phyloP scores from a whole-genome alignment of 2,329 filamentous ascomycete genomes.

The Cercospora citrullina region DNA sequence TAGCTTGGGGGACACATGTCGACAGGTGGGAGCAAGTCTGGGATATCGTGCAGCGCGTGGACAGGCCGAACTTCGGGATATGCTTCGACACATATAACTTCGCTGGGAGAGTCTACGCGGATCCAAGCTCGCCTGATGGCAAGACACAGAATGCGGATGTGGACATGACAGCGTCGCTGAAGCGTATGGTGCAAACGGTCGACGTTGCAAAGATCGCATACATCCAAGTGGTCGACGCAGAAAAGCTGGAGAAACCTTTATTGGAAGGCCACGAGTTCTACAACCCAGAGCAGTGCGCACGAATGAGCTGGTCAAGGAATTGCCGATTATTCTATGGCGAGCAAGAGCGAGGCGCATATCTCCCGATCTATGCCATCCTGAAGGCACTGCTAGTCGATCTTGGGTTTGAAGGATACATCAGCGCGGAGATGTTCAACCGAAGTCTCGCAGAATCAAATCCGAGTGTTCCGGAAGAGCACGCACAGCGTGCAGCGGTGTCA shows the following conservation, averaged over 20 bases:
- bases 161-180: constrained; percentile 57
- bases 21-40: constrained; percentile 72
- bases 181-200: constrained; percentile 55
- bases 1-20: constrained; percentile 70
- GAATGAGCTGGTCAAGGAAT: constrained; percentile 80
- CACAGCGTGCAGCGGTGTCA: constrained; percentile 51
- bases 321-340: constrained; percentile 69
- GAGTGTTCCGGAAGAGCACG: constrained; percentile 57
- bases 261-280: constrained; percentile 59
- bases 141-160: constrained; percentile 57
- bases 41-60: constrained; percentile 65
- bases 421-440: constrained; percentile 68
- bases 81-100: constrained; percentile 81
- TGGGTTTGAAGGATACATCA: constrained; percentile 69
- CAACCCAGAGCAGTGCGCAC: constrained; percentile 56
- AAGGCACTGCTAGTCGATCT: constrained; percentile 63
- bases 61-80: constrained; percentile 71
- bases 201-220: constrained; percentile 70
- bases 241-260: constrained; percentile 61
- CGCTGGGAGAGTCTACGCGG: constrained; percentile 68
- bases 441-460: constrained; percentile 57
- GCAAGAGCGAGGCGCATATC: constrained; percentile 62
- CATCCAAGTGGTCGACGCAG: constrained; percentile 74
- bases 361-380: constrained; percentile 64
- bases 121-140: constrained; percentile 59